Conservation (phyloP, 2,329 filamentous ascomycete species). For the Fusarium albidum region DNA sequence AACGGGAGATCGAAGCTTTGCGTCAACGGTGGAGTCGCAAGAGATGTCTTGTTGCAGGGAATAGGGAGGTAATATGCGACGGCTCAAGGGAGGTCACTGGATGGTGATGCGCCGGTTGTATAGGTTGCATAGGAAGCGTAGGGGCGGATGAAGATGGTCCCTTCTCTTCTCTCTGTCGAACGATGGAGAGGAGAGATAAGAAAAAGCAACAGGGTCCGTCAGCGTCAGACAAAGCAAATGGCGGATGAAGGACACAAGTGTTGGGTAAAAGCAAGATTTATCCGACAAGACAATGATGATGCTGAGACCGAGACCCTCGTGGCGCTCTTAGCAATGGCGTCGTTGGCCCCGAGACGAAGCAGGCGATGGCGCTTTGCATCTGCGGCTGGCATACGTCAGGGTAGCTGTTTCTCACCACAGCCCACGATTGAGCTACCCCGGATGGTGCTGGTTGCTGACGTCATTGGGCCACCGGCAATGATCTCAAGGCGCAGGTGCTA, state of each 20-base stretch:
- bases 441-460: constrained; percentile 36
- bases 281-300: constrained; percentile 32
- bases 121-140: constrained; percentile 14
- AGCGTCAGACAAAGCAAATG: background rate
- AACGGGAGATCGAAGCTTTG: constrained; percentile 13
- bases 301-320: constrained; percentile 24
- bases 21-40: constrained; percentile 23
- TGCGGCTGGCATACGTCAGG: constrained; percentile 33
- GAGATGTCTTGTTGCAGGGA: constrained; percentile 20
- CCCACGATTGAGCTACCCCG: constrained; percentile 33
- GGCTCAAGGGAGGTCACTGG: background rate
- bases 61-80: constrained; percentile 2
- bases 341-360: constrained; percentile 28
- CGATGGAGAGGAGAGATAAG: background rate
- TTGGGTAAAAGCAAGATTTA: constrained; percentile 35
- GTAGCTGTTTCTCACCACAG: constrained; percentile 28
- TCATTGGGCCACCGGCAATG: constrained; percentile 35
- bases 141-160: constrained; percentile 2
- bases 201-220: background rate
- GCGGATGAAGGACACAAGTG: background rate
- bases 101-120: constrained; percentile 3
- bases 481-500: constrained; percentile 34
- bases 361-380: constrained; percentile 29
- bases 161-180: background rate
- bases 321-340: constrained; percentile 26